Base-by-base conservation (phyloP, 371 early-diverging fungal genomes). In the Actinomucor elegans region DNA sequence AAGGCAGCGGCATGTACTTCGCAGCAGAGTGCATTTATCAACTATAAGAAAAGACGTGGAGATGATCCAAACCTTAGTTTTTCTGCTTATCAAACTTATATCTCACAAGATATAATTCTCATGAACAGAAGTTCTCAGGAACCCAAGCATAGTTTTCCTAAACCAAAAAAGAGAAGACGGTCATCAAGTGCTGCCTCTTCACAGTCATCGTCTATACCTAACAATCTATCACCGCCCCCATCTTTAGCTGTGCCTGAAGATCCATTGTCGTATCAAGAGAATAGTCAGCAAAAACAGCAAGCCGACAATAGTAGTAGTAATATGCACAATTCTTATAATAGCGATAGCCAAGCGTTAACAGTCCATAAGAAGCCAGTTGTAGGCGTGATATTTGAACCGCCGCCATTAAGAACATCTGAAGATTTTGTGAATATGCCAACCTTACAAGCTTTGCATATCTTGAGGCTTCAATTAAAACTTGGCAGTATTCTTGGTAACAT, bases 361-460 rank as follows among this genome's bases (percentile, higher is more conserved):
- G 11, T 51, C 3, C 45, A 51, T 5, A 46, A 41, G 32, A 67
- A 70, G 8, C 64, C 69, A 7, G 42, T 69, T 12, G 17, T 44
- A n/a, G 61, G 65, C 2, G 65, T 65, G 3, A 31, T 67, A 3
- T 21, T 31, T 14, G 63, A 69, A 17, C 27, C 65, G 23, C 75
- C 75, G 1, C 28, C 54, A 23, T 26, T 66, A 14, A 60, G 58
- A 26, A 64, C 59, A 15, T 43, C 69, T 3, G 67, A 66, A 10
- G 75, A 75, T 51, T 43, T 69, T 10, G 36, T 55, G 1, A 48
- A 66, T 44, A 64, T 71, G 60, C 66, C 75, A 11, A 47, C 71
- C 15, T 20, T 71, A 5, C 75, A 75, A 61, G 75, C 71, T 5
- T 38, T 71, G 4, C 75, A 75, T 42, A 58, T 75, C 9, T 28